These are phyloP conservation scores for Penicillium turbatum DNA, from an alignment of 495 filamentous ascomycete genomes.

Conservation along the genomic window DNA sequence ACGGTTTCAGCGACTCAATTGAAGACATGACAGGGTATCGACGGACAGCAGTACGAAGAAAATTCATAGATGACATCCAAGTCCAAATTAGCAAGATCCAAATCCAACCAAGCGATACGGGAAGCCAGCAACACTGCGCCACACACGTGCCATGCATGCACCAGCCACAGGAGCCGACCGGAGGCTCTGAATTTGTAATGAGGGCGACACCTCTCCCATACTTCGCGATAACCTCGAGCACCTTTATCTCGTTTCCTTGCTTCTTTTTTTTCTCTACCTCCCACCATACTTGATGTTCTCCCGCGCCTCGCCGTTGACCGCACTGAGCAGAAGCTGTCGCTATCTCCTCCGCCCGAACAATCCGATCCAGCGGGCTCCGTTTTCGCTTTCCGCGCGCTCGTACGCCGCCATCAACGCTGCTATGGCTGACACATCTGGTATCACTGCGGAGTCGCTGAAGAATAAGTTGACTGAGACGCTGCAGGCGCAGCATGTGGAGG, in stretches of 20 bases:
- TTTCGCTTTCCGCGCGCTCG: conserved; percentile 39
- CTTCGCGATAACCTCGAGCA: conserved; percentile 6
- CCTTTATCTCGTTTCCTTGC: not conserved
- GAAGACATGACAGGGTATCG: conserved; percentile 33
- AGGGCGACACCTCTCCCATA: not conserved
- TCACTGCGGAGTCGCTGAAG: conserved; percentile 67
- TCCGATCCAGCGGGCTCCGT: conserved; percentile 25
- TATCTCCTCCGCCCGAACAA: conserved; percentile 35
- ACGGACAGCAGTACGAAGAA: conserved; percentile 18
- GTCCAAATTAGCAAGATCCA: not conserved
- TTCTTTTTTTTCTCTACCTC: not conserved
- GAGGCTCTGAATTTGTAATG: conserved; percentile 12
- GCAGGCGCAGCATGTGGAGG: conserved; percentile 79
- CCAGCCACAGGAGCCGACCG: conserved; percentile 7
- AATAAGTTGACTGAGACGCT: conserved; percentile 66
- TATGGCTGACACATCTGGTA: conserved; percentile 51
- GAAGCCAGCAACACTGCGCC: not conserved
- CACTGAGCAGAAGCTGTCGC: conserved; percentile 44
- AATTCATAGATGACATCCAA: conserved; percentile 19
- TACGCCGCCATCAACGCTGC: conserved; percentile 38
- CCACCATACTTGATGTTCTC: conserved; percentile 39
- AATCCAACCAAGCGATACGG: not conserved
- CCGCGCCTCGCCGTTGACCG: conserved; percentile 33
- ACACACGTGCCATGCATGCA: conserved; percentile 9
- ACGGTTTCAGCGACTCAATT: conserved; percentile 6